Conservation (phyloP, 352 stramenopile genomes). For the Phytophthora foliorum region DNA sequence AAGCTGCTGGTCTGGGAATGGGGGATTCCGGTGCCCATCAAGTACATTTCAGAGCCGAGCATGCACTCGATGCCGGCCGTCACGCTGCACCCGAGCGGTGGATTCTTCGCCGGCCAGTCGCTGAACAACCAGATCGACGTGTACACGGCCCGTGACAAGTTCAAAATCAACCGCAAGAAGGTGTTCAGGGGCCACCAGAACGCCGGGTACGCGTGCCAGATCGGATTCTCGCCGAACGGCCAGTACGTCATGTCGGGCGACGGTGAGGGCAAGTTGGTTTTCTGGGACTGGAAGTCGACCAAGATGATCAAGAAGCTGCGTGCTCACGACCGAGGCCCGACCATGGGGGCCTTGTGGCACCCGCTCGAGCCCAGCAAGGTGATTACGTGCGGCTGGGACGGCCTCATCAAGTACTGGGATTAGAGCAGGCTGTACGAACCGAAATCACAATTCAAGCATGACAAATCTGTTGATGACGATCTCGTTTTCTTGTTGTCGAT, state of each 20-base stretch:
- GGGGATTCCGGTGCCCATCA: conserved; percentile 98
- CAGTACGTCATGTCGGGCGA: conserved; percentile 96
- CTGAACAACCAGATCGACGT: conserved; percentile 99
- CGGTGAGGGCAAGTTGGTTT: conserved; percentile 96
- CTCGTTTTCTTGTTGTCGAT: neutral
- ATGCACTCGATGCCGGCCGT: conserved; percentile 99
- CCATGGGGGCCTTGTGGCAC: conserved; percentile 97
- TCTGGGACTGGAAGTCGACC: conserved; percentile 99
- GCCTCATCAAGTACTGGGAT: conserved; percentile 99
- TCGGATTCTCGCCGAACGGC: conserved; percentile 97
- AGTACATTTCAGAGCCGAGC: conserved; percentile 98
- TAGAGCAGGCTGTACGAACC: conserved; percentile 52
- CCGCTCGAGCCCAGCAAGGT: conserved; percentile 97
- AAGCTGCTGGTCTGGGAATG: conserved; percentile 99
- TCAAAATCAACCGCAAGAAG: conserved; percentile 96
- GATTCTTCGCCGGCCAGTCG: conserved; percentile 96
- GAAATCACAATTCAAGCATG: conserved; percentile 1
- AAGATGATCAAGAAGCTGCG: conserved; percentile 91
- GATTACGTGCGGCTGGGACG: conserved; percentile 99
- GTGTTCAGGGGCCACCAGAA: conserved; percentile 94
- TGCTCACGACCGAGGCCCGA: conserved; percentile 95
- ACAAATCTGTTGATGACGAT: conserved; percentile 1
- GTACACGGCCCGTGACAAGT: conserved; percentile 96
- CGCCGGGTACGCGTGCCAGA: conserved; percentile 97
- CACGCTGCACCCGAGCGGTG: conserved; percentile 93